A percentile compares a stretch with the other conserved stretches of the same genome.
These are phyloP conservation scores for Aspergillus costaricaensis DNA, from an alignment of 2,329 filamentous ascomycete species.

Conservation along the genomic window DNA sequence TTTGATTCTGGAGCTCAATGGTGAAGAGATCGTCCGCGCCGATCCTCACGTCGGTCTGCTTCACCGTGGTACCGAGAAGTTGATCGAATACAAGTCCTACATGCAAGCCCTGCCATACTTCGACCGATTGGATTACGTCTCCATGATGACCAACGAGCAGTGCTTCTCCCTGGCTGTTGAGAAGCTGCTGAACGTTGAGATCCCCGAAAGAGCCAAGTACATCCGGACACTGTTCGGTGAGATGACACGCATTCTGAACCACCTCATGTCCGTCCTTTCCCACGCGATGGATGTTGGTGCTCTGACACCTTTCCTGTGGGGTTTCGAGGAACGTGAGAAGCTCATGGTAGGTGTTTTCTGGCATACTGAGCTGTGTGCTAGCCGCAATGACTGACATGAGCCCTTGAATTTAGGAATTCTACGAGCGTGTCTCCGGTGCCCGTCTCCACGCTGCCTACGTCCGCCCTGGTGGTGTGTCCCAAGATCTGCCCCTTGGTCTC, in stretches of 20 bases:
- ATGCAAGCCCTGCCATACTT: constrained; percentile 98
- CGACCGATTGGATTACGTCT: constrained; percentile 97
- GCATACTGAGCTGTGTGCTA: background rate
- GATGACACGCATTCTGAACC: constrained; percentile 91
- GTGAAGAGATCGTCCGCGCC: constrained; percentile 94
- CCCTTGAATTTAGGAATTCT: constrained; percentile 77
- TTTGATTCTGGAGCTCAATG: constrained; percentile 94
- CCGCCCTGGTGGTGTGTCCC: constrained; percentile 91
- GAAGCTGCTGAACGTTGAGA: constrained; percentile 96
- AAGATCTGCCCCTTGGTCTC: constrained; percentile 90
- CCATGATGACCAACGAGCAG: constrained; percentile 99
- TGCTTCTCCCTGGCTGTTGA: constrained; percentile 94
- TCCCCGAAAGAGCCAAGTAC: constrained; percentile 93
- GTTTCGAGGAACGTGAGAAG: constrained; percentile 99
- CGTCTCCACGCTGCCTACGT: constrained; percentile 97
- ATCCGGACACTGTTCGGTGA: constrained; percentile 95
- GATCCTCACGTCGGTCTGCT: constrained; percentile 96
- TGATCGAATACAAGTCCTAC: constrained; percentile 99
- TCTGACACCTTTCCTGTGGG: constrained; percentile 97
- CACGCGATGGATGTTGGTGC: constrained; percentile 99
- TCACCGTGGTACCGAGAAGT: constrained; percentile 96
- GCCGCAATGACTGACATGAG: background rate
- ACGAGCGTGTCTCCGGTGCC: constrained; percentile 96
- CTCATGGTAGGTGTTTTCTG: constrained; percentile 73
- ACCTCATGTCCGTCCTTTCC: constrained; percentile 95